phyloP scores from a whole-genome alignment of 2,329 filamentous ascomycete species.

The Aspergillaceae sp. region DNA sequence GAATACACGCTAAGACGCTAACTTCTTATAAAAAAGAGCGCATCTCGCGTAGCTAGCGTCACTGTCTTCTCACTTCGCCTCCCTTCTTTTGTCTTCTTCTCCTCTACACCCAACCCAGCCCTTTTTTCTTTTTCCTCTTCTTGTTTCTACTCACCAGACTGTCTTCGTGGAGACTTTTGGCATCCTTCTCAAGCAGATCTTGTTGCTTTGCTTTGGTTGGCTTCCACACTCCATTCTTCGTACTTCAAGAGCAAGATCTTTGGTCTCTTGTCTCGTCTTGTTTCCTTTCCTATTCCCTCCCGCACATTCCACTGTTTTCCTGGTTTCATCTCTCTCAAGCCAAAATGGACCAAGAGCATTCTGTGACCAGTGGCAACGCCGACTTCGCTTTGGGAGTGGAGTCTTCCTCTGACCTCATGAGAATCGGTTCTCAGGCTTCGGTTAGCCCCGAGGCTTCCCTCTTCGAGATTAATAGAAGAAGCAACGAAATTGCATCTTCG shows the following conservation, averaged over 20 bases:
- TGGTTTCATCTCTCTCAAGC: not conserved
- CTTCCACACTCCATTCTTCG: not conserved
- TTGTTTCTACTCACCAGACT: not conserved
- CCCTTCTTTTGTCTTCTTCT: not conserved
- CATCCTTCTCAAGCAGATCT: not conserved
- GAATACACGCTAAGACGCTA: not conserved
- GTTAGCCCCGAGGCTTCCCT: constrained; percentile 1
- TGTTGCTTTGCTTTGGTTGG: not conserved
- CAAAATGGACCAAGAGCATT: not conserved
- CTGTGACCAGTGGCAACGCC: not conserved
- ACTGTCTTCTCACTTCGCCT: not conserved
- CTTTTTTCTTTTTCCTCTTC: not conserved
- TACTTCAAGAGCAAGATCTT: not conserved
- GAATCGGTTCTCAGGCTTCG: not conserved
- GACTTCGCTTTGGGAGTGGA: not conserved
- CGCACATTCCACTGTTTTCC: not conserved
- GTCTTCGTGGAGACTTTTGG: not conserved
- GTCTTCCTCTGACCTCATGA: not conserved
- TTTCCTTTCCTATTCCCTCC: not conserved
- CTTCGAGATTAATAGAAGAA: constrained; percentile 14
- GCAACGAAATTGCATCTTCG: constrained; percentile 3
- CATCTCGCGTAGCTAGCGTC: not conserved
- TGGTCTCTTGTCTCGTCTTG: not conserved
- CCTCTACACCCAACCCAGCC: not conserved
- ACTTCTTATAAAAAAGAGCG: not conserved